Percentiles rank a stretch among this genome's conserved stretches.
Conservation (phyloP, 169 alveolate species). For the Blepharisma undulans region DNA sequence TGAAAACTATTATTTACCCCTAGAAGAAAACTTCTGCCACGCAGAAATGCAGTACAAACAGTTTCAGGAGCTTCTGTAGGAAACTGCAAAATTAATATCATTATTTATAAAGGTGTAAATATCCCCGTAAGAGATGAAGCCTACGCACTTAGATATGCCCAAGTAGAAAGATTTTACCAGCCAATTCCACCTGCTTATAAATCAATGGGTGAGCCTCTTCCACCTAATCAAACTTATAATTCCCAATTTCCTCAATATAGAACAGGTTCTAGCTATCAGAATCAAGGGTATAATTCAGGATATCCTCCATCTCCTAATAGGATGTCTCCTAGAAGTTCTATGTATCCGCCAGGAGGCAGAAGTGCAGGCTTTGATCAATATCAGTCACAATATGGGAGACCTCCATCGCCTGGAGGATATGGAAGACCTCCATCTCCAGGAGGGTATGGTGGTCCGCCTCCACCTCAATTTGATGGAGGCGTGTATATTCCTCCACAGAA, state of each 20-base stretch:
- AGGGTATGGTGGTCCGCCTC: not conserved
- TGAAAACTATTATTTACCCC: constrained; percentile 23
- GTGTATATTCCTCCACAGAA: not conserved
- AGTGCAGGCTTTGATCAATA: not conserved
- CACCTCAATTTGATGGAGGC: not conserved
- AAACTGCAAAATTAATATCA: not conserved
- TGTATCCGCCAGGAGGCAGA: not conserved
- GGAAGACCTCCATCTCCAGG: not conserved
- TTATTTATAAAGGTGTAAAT: constrained; percentile 27
- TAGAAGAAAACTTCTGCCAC: constrained; percentile 28
- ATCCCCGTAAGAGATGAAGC: constrained; percentile 15
- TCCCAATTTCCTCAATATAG: not conserved
- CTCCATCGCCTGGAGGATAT: not conserved
- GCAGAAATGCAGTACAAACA: not conserved
- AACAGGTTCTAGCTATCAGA: not conserved
- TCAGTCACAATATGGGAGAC: not conserved
- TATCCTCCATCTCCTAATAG: not conserved
- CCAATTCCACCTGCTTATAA: not conserved
- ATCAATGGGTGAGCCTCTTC: not conserved
- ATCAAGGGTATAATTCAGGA: not conserved
- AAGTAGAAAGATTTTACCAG: not conserved
- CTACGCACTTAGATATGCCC: not conserved
- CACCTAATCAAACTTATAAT: not conserved
- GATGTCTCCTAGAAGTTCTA: not conserved
- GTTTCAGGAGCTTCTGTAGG: not conserved